Evolutionary conservation across 1,284 basidiomycete species (phyloP).

Genomic region (Gymnopus androsaceus): DNA sequence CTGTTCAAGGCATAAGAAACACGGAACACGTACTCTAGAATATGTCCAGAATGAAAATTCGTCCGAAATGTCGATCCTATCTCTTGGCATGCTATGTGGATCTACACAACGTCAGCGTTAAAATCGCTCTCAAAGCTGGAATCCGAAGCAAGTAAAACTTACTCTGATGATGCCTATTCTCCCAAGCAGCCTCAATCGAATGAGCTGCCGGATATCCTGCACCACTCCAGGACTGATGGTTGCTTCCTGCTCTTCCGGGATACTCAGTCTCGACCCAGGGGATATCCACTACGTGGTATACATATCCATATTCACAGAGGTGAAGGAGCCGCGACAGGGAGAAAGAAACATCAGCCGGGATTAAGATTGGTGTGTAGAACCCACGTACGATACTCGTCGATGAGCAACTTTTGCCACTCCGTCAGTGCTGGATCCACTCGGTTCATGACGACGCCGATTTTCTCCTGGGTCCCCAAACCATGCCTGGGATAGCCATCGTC

Average conservation of each 20-base stretch:
- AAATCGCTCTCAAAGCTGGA: not conserved
- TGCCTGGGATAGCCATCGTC: slow-evolving; percentile 29
- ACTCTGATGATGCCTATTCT: slow-evolving; percentile 17
- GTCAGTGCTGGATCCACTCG: slow-evolving; percentile 17
- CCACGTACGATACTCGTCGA: slow-evolving; percentile 20
- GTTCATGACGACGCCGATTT: slow-evolving; percentile 20
- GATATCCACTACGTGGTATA: slow-evolving; percentile 15
- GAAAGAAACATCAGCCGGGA: not conserved
- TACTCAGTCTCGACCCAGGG: slow-evolving; percentile 18
- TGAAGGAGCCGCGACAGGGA: too few relatives aligned
- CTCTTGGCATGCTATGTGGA: slow-evolving; percentile 46
- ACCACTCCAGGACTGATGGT: slow-evolving; percentile 44
- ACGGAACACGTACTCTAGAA: slow-evolving; percentile 24
- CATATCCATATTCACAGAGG: too few relatives aligned
- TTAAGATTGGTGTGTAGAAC: not conserved
- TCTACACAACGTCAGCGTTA: slow-evolving; percentile 23
- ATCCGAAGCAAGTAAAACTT: not conserved
- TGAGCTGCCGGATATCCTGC: slow-evolving; percentile 46
- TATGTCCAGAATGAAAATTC: slow-evolving; percentile 33
- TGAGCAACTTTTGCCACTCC: slow-evolving; percentile 16
- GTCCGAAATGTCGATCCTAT: slow-evolving; percentile 41
- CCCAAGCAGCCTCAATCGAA: slow-evolving; percentile 23
- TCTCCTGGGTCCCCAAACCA: slow-evolving; percentile 24
- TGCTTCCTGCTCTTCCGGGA: slow-evolving; percentile 33
- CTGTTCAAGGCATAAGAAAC: too few relatives aligned